These are phyloP conservation scores for Ceratobasidium sp. DNA, from an alignment of 1,284 basidiomycete genomes.

Conservation along the genomic window DNA sequence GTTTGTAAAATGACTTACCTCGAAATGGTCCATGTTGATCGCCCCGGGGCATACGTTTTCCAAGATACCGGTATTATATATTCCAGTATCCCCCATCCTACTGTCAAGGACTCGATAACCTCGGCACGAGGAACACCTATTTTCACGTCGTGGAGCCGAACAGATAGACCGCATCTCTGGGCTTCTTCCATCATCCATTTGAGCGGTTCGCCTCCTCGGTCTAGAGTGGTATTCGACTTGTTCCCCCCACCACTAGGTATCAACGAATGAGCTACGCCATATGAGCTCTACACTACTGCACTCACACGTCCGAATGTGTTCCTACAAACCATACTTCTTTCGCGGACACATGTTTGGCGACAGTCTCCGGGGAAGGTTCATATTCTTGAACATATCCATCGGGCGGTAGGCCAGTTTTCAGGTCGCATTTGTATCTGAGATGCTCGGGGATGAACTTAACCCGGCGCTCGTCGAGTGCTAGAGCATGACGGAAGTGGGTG, in stretches of 20 bases:
- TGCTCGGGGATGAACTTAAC: constrained; percentile 62
- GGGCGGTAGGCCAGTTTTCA: too few relatives aligned
- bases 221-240: constrained; percentile 36
- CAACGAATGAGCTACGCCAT: not conserved
- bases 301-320: constrained; percentile 57
- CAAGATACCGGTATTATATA: constrained; percentile 3
- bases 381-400: too few relatives aligned
- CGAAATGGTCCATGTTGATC: too few relatives aligned
- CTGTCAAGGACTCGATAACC: not conserved
- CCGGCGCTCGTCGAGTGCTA: constrained; percentile 61
- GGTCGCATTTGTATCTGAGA: not conserved
- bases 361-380: too few relatives aligned
- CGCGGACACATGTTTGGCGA: too few relatives aligned
- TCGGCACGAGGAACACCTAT: not conserved
- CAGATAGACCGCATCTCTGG: not conserved
- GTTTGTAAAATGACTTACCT: not conserved
- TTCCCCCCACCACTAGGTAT: constrained; percentile 51
- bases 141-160: not conserved
- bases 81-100: constrained; percentile 2
- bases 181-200: constrained; percentile 52
- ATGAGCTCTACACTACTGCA: not conserved
- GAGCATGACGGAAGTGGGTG: constrained; percentile 61
- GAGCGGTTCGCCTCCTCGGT: constrained; percentile 41
- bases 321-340: constrained; percentile 59
- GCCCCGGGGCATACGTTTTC: too few relatives aligned